Evolutionary conservation across 768 basidiomycete species (phyloP).

Genomic region (Paxillus involutus): DNA sequence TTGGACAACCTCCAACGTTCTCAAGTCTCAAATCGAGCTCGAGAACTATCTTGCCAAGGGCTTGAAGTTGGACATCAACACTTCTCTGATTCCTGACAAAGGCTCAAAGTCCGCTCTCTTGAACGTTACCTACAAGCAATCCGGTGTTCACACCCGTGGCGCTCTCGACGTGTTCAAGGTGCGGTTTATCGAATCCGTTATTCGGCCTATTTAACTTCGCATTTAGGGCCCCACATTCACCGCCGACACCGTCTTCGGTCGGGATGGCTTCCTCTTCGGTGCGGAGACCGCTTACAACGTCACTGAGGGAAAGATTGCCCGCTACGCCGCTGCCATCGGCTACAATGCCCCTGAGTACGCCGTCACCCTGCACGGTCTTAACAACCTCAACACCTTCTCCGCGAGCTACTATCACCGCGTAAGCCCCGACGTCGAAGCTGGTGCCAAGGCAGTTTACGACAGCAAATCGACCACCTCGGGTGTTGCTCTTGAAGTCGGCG

Average conservation of each 20-base stretch:
- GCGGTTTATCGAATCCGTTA: constrained; percentile 16
- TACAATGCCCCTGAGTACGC: constrained; percentile 97
- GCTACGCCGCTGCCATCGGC: constrained; percentile 89
- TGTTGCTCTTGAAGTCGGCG: constrained; percentile 91
- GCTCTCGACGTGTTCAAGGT: constrained; percentile 95
- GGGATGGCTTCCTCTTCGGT: constrained; percentile 96
- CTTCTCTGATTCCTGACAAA: constrained; percentile 85
- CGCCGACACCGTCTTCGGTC: constrained; percentile 91
- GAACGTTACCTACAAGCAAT: constrained; percentile 91
- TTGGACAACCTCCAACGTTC: constrained; percentile 93
- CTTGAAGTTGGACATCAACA: constrained; percentile 90
- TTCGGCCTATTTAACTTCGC: constrained; percentile 1
- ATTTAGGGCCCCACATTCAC: constrained; percentile 93
- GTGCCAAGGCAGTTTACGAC: constrained; percentile 96
- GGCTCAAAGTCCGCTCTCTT: constrained; percentile 81
- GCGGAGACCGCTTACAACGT: constrained; percentile 97
- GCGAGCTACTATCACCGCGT: constrained; percentile 99
- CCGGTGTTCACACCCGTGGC: constrained; percentile 89
- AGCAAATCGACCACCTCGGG: constrained; percentile 84
- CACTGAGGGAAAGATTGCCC: constrained; percentile 86
- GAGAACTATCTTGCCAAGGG: constrained; percentile 98
- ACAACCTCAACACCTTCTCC: constrained; percentile 90
- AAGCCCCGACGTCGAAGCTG: constrained; percentile 87
- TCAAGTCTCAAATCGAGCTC: constrained; percentile 90
- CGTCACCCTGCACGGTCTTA: constrained; percentile 90